Conservation (phyloP, 2,329 filamentous ascomycete genomes). For the Aspergillus pseudotamarii region DNA sequence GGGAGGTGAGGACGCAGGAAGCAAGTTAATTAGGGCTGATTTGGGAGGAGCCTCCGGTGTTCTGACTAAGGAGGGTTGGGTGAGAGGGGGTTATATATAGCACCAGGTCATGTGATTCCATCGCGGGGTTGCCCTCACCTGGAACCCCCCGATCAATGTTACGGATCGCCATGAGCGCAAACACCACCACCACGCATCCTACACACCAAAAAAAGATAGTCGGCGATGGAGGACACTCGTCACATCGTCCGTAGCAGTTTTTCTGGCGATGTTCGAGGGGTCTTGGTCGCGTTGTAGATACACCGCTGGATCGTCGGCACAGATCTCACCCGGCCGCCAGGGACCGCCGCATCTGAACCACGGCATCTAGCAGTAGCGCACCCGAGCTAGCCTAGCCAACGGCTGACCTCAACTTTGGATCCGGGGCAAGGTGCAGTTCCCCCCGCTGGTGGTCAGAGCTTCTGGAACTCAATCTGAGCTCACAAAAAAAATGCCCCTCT, state of each 20-base stretch:
- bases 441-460: conserved; percentile 19
- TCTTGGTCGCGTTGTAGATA: background rate
- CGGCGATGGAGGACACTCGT: background rate
- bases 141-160: background rate
- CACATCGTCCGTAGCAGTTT: background rate
- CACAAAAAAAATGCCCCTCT: background rate
- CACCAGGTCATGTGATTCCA: background rate
- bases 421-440: conserved; percentile 10
- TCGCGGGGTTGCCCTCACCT: background rate
- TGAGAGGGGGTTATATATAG: background rate
- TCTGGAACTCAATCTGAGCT: conserved; percentile 13
- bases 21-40: background rate
- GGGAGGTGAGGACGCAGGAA: background rate
- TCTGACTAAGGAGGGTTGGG: background rate
- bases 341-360: conserved; percentile 8
- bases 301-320: conserved; percentile 1
- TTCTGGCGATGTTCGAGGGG: background rate
- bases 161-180: background rate
- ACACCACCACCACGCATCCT: background rate
- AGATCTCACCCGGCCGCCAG: conserved; percentile 9
- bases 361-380: conserved; percentile 10
- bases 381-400: conserved; percentile 9
- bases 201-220: background rate
- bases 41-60: background rate
- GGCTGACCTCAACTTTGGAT: conserved; percentile 12